Percentiles rank a stretch among this genome's conserved stretches.
Conservation (phyloP, 345 rosid genomes). For the Mangifera indica region DNA sequence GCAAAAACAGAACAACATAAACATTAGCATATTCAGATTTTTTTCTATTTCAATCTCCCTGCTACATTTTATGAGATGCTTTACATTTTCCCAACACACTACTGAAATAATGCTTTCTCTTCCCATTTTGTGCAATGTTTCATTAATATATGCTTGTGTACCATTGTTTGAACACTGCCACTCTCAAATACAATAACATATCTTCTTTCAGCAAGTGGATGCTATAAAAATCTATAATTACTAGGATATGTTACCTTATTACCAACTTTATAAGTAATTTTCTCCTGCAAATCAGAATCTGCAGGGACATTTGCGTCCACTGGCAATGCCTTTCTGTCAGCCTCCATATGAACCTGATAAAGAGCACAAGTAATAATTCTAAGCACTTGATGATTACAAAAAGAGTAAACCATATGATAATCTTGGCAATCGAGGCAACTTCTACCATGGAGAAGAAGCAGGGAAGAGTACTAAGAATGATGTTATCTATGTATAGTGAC, state of each 20-base stretch:
- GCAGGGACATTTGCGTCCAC: slow-evolving; percentile 43
- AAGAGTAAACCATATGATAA: slow-evolving; percentile 1
- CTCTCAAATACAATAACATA: background rate
- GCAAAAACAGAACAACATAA: background rate
- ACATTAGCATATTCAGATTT: background rate
- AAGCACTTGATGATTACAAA: background rate
- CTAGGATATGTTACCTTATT: slow-evolving; percentile 51
- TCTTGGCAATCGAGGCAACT: slow-evolving; percentile 2
- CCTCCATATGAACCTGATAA: slow-evolving; percentile 90
- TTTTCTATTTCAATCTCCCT: background rate
- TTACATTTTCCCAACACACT: background rate
- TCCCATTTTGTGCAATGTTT: slow-evolving; percentile 1
- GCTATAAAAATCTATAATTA: background rate
- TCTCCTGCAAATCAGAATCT: slow-evolving; percentile 53
- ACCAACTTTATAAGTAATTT: slow-evolving; percentile 68
- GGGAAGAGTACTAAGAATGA: background rate
- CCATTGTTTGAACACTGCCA: background rate
- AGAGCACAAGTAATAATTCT: background rate
- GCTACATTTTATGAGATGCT: background rate
- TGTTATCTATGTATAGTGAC: background rate
- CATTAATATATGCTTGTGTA: background rate
- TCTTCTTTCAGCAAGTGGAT: background rate
- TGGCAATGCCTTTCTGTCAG: slow-evolving; percentile 67
- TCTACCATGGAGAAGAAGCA: slow-evolving; percentile 1
- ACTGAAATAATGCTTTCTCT: background rate